These are phyloP conservation scores for Diaporthe destruens DNA, from an alignment of 2,329 filamentous ascomycete genomes.

Conservation along the genomic window DNA sequence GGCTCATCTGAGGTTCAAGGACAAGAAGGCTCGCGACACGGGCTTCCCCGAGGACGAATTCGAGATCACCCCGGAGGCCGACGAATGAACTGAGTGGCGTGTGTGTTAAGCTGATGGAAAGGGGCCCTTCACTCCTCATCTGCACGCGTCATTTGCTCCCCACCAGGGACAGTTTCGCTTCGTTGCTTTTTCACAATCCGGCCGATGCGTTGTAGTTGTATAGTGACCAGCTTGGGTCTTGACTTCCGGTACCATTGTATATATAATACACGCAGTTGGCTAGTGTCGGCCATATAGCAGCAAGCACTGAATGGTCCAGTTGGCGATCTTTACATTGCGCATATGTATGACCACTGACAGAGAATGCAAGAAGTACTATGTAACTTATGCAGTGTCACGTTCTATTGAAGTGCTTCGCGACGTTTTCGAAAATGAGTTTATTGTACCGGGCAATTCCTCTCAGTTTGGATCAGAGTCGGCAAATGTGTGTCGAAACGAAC, in stretches of 20 bases:
- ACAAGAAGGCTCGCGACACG: conserved; percentile 13
- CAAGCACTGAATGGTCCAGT: not conserved
- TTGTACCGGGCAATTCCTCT: not conserved
- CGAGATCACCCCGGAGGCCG: conserved; percentile 10
- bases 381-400: not conserved
- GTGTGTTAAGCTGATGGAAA: not conserved
- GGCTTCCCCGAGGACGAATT: conserved; percentile 16
- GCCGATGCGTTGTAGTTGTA: not conserved
- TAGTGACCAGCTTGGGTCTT: not conserved
- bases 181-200: not conserved
- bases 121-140: not conserved
- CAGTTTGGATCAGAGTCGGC: not conserved
- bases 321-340: not conserved
- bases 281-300: not conserved
- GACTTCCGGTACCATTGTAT: not conserved
- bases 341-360: not conserved
- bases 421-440: not conserved
- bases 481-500: not conserved
- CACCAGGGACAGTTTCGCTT: not conserved
- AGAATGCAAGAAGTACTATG: not conserved
- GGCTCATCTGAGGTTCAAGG: not conserved
- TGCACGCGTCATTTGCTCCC: too few relatives aligned
- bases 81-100: not conserved
- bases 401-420: not conserved
- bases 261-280: not conserved